Evolutionary conservation across 2,329 filamentous ascomycete species (phyloP).

Genomic region (Dactylella cylindrospora): DNA sequence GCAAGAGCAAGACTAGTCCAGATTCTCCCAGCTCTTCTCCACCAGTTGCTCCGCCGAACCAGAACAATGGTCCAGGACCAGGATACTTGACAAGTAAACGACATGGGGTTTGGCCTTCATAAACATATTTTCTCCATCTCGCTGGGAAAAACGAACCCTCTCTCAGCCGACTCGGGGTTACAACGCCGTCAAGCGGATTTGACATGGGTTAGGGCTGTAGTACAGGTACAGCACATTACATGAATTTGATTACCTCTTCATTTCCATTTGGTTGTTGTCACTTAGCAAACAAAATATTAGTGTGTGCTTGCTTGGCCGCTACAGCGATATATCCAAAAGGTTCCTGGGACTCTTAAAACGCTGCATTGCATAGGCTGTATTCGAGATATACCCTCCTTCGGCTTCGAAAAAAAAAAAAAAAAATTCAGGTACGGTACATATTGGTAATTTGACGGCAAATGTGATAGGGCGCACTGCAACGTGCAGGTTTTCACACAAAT

Average conservation of each 20-base stretch:
- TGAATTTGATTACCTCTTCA: conserved; percentile 35
- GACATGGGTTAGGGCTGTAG: too few relatives aligned
- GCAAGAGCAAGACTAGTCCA: conserved; percentile 2
- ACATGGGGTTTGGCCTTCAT: conserved; percentile 30
- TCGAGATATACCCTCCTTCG: too few relatives aligned
- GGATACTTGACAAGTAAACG: conserved; percentile 12
- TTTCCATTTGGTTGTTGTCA: conserved; percentile 8
- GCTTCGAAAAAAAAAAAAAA: too few relatives aligned
- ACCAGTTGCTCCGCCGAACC: conserved; percentile 24
- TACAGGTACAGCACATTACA: conserved; percentile 13
- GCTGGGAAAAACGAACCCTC: conserved; percentile 34
- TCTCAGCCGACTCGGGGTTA: conserved; percentile 11
- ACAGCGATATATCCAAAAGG: conserved; percentile 14
- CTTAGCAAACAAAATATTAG: neutral
- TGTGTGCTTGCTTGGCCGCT: conserved; percentile 3
- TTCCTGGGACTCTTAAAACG: neutral
- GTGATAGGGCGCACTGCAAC: too few relatives aligned
- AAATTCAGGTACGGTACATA: too few relatives aligned
- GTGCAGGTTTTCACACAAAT: too few relatives aligned
- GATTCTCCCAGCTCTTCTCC: conserved; percentile 9
- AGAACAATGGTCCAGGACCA: conserved; percentile 27
- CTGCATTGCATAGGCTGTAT: too few relatives aligned
- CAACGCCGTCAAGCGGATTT: conserved; percentile 29
- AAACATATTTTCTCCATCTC: too few relatives aligned
- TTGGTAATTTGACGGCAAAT: too few relatives aligned